Base-by-base conservation (phyloP, 2,329 filamentous ascomycete genomes). In the Aspergillus ustus region DNA sequence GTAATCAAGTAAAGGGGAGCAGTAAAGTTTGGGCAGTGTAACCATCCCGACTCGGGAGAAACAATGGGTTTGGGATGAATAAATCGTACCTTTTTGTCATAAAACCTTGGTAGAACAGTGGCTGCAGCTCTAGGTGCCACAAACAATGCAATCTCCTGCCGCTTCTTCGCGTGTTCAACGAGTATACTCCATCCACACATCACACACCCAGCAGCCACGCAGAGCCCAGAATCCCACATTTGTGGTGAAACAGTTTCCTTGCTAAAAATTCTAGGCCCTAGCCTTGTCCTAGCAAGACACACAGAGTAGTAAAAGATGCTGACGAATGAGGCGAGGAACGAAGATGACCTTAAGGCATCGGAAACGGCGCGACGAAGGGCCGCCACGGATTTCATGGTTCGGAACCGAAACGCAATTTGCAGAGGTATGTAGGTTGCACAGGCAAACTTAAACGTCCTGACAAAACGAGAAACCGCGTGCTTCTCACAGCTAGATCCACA, bases 141-240 rank as follows among this genome's bases (percentile, higher is more conserved):
- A 73, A 96, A 96, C 44, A 95, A 82, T 8, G 89, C 86, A 72
- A 96, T 85, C 71, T 96, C 92, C 70, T 90, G 88, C 60, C 89
- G 82, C 64, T 90, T 84, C 50, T 82, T 81, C 5, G 83, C 69
- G 70, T 75, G 85, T 81, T 96, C 92, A 40, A 92, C 77, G 50
- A 96, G 80, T 50, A 95, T 87, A 76, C 91, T 93, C 89, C 90
- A 92, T 2, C 92, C 92, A 72, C 92, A 96, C 46, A 92, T 79
- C 57, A 87, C 75, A 75, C 91, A 94, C 7, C 91, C 92, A 0
- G 84, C 78, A 7, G 86, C 86, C 9, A 96, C 86, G 69, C 91
- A 93, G 9, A 92, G 72, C 15, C 81, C 81, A 37, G 80, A 79
- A 70, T 86, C 84, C 83, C 83, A 85, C 81, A 83, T 84, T 72